These are phyloP conservation scores for Wickerhamomyces sp. DNA, from an alignment of 1,139 yeast species.

Conservation along the genomic window DNA sequence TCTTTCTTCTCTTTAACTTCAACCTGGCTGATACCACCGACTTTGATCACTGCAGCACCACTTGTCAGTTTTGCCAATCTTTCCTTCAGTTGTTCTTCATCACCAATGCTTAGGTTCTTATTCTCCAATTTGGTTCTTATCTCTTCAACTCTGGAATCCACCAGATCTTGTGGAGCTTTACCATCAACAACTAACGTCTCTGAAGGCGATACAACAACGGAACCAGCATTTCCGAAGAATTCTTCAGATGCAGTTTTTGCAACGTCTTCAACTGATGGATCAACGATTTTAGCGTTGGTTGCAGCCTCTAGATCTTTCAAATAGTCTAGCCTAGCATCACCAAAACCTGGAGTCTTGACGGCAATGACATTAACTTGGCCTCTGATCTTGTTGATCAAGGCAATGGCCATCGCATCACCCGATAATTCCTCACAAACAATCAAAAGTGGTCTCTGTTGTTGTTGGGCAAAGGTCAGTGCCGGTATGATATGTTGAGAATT, in stretches of 20 bases:
- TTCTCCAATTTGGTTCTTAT: conserved; percentile 15
- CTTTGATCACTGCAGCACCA: conserved; percentile 24
- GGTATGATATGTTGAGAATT: conserved; percentile 22
- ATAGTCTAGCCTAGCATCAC: conserved; percentile 21
- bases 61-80: conserved; percentile 20
- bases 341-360: conserved; percentile 23
- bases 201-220: conserved; percentile 16
- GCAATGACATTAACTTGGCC: conserved; percentile 21
- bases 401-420: conserved; percentile 24
- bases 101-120: conserved; percentile 15
- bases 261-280: conserved; percentile 16
- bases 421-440: conserved; percentile 20
- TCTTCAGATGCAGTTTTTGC: conserved; percentile 22
- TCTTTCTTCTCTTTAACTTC: conserved; percentile 25
- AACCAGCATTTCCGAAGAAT: conserved; percentile 20
- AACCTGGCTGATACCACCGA: conserved; percentile 22
- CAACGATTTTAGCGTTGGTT: conserved; percentile 20
- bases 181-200: conserved; percentile 22
- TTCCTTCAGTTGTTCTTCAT: conserved; percentile 18
- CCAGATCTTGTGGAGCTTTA: conserved; percentile 7
- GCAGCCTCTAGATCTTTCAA: conserved; percentile 19
- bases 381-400: conserved; percentile 20
- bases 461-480: conserved; percentile 20
- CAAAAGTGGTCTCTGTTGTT: conserved; percentile 17
- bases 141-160: conserved; percentile 13